phyloP scores from a whole-genome alignment of 768 basidiomycete genomes.

The Leccinum barrowsii region DNA sequence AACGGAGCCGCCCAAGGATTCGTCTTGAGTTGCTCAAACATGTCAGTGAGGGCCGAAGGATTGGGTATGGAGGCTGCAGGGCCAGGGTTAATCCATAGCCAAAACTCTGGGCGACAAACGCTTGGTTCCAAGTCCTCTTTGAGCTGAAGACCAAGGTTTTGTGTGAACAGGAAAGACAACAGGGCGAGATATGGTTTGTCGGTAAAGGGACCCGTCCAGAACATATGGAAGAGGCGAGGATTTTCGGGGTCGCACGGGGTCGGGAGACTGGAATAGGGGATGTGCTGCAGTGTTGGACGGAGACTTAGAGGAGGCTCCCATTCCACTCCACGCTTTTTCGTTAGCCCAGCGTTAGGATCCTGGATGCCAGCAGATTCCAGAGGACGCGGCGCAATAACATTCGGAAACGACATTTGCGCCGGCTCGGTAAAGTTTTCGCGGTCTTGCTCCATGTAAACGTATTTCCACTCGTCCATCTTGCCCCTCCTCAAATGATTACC shows the following conservation, averaged over 20 bases:
- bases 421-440: constrained; percentile 38
- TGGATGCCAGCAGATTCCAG: constrained; percentile 27
- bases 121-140: constrained; percentile 39
- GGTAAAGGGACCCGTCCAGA: constrained; percentile 98
- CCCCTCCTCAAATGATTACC: constrained; percentile 71
- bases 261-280: constrained; percentile 53
- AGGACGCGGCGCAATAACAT: constrained; percentile 31
- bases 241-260: constrained; percentile 78
- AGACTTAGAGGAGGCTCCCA: constrained; percentile 55
- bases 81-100: constrained; percentile 99
- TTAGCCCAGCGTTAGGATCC: constrained; percentile 53
- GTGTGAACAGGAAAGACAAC: constrained; percentile 92
- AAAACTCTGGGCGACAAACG: constrained; percentile 86
- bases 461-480: constrained; percentile 79
- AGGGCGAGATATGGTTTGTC: constrained; percentile 98
- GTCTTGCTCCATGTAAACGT: constrained; percentile 74
- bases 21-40: constrained; percentile 75
- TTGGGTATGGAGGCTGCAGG: constrained; percentile 89
- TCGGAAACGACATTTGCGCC: constrained; percentile 29
- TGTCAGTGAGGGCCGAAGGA: constrained; percentile 72
- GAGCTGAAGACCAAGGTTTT: constrained; percentile 83
- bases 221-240: constrained; percentile 95
- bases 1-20: constrained; percentile 97
- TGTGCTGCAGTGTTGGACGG: constrained; percentile 49
- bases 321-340: constrained; percentile 55